These are phyloP conservation scores for Cymbopogon flexuosus DNA, from an alignment of 202 grass and related monocot species.

Conservation along the genomic window DNA sequence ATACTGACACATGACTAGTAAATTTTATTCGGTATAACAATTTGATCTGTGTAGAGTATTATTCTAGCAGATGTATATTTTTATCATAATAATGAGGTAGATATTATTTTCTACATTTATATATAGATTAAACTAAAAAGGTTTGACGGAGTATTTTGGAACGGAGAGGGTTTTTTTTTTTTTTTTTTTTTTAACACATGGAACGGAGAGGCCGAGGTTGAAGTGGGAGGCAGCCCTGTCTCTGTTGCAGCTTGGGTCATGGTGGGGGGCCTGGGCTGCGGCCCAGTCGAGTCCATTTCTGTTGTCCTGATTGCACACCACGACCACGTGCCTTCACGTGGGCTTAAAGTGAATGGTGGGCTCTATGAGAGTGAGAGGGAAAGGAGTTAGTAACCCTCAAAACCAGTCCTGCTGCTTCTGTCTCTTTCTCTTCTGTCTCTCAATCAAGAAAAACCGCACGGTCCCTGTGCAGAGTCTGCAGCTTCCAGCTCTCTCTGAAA, in stretches of 20 bases:
- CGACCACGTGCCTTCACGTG: constrained; percentile 41
- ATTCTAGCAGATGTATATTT: too few species aligned
- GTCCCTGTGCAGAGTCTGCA: not conserved
- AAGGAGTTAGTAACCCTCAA: not conserved
- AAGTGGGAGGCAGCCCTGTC: not conserved
- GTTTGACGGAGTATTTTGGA: too few species aligned
- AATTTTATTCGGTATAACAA: too few species aligned
- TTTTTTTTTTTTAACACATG: too few species aligned
- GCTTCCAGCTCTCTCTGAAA: not conserved
- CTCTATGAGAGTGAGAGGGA: constrained; percentile 10
- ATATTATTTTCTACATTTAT: too few species aligned
- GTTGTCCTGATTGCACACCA: not conserved
- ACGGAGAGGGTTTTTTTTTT: too few species aligned
- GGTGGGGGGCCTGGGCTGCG: not conserved
- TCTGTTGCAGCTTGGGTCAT: not conserved
- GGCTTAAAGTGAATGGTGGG: constrained; percentile 29
- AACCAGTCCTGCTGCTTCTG: not conserved
- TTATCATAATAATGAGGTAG: too few species aligned
- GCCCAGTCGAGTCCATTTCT: not conserved
- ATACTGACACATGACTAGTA: too few species aligned
- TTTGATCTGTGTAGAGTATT: too few species aligned
- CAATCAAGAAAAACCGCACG: not conserved
- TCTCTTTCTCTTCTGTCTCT: not conserved
- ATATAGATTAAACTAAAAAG: too few species aligned
- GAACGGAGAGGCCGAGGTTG: too few species aligned